A percentile compares a stretch with the other conserved stretches of the same genome.
Evolutionary conservation across 1,139 yeast species (phyloP).

Genomic region (Sugiyamaella novakii): DNA sequence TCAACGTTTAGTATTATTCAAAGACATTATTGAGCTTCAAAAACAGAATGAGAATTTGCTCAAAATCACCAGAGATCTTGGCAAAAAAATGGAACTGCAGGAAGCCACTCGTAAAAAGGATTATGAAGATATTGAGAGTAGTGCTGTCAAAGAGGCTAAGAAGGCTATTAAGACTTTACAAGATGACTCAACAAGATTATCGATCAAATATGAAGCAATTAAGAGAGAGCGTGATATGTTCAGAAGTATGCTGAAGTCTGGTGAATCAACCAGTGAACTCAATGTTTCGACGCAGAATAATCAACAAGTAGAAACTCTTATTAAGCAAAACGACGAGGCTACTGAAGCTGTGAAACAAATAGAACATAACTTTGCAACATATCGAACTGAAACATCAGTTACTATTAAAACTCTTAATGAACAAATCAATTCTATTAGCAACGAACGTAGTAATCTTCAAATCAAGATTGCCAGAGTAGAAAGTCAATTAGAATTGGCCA

Average conservation of each 20-base stretch:
- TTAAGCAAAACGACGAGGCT: constrained; percentile 43
- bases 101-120: constrained; percentile 49
- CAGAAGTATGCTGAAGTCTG: constrained; percentile 45
- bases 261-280: constrained; percentile 24
- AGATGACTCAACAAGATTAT: constrained; percentile 57
- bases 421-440: constrained; percentile 45
- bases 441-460: constrained; percentile 55
- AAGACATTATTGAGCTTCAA: constrained; percentile 66
- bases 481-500: constrained; percentile 50
- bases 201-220: constrained; percentile 55
- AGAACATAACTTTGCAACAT: constrained; percentile 42
- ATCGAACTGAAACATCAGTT: constrained; percentile 48
- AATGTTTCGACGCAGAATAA: constrained; percentile 28
- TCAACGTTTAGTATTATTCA: constrained; percentile 71
- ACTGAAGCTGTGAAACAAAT: constrained; percentile 40
- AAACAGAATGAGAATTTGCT: constrained; percentile 72
- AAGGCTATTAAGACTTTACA: constrained; percentile 71
- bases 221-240: constrained; percentile 69
- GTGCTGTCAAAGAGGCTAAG: constrained; percentile 71
- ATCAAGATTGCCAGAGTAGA: constrained; percentile 50
- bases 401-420: constrained; percentile 47
- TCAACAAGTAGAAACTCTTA: constrained; percentile 40
- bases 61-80: constrained; percentile 66
- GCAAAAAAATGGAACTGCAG: constrained; percentile 63
- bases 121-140: constrained; percentile 54